Evolutionary conservation across 1,284 basidiomycete genomes (phyloP).

Genomic region (Pyrrhoderma lamaoense): DNA sequence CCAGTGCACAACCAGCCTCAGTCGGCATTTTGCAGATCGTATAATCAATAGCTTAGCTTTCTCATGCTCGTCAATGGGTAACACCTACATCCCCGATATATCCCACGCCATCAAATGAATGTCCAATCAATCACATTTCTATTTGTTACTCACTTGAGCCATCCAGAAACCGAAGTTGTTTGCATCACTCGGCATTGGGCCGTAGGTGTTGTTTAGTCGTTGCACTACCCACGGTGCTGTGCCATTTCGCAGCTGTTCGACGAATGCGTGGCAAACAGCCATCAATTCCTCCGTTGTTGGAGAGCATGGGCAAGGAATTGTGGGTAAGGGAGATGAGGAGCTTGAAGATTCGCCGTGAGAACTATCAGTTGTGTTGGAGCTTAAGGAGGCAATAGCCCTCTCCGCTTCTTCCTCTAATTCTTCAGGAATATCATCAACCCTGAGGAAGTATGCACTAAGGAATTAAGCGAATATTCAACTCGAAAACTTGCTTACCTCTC

Average conservation of each 20-base stretch:
- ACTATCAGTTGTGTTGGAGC: conserved; percentile 24
- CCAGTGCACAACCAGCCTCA: conserved; percentile 87
- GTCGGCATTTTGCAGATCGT: conserved; percentile 66
- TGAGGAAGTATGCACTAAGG: conserved; percentile 18
- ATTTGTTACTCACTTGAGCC: conserved; percentile 46
- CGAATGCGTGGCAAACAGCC: conserved; percentile 69
- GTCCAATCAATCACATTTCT: background rate
- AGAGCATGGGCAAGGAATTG: background rate
- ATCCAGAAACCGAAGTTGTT: conserved; percentile 85
- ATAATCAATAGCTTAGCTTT: conserved; percentile 93
- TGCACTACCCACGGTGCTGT: conserved; percentile 90
- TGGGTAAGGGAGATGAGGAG: conserved; percentile 10
- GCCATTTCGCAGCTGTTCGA: conserved; percentile 72
- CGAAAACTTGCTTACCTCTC: conserved; percentile 38
- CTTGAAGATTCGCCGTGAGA: conserved; percentile 15
- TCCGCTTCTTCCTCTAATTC: conserved; percentile 40
- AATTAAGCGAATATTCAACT: no score
- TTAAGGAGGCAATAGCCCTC: conserved; percentile 22
- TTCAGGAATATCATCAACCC: conserved; percentile 48
- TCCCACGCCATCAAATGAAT: background rate
- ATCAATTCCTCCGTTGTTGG: conserved; percentile 54
- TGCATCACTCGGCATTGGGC: conserved; percentile 60
- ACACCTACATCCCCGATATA: conserved; percentile 37
- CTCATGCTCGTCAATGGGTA: conserved; percentile 94
- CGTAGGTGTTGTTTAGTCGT: conserved; percentile 71